phyloP scores from a whole-genome alignment of 805 yeast genomes.

The Teunomyces funiuensis region DNA sequence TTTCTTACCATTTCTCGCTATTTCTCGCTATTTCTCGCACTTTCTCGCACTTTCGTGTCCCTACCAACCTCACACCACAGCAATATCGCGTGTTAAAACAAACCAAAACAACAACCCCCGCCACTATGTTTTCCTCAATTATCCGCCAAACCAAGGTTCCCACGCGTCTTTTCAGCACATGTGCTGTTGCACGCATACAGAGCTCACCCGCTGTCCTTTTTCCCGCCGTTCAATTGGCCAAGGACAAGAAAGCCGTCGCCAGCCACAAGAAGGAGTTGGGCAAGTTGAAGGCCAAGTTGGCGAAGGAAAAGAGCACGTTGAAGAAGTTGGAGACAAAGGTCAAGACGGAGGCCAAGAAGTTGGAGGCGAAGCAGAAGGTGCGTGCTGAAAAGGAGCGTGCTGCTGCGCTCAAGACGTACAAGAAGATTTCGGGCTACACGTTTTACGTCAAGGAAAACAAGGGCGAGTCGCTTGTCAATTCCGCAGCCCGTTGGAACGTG shows the following conservation, averaged over 20 bases:
- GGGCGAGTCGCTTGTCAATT: slow-evolving; percentile 16
- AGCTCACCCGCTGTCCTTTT: neutral
- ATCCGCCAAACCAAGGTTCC: slow-evolving; percentile 3
- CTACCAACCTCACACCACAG: no score
- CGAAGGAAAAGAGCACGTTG: slow-evolving; percentile 16
- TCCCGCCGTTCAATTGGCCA: neutral
- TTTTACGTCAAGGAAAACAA: slow-evolving; percentile 24
- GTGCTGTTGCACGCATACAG: neutral
- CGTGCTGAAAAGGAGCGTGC: slow-evolving; percentile 14
- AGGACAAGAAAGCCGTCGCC: neutral
- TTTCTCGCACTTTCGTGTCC: no score
- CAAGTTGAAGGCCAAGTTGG: slow-evolving; percentile 17
- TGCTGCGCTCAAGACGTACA: slow-evolving; percentile 25
- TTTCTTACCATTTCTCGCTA: no score
- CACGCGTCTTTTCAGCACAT: neutral
- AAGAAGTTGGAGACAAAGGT: slow-evolving; percentile 17
- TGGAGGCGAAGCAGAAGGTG: slow-evolving; percentile 17
- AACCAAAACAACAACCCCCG: neutral
- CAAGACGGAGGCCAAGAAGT: slow-evolving; percentile 17
- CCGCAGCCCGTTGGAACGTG: slow-evolving; percentile 23
- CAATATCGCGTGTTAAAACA: neutral
- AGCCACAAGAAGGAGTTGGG: slow-evolving; percentile 13
- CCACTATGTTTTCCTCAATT: neutral
- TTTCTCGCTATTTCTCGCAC: no score
- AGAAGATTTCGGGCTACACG: slow-evolving; percentile 23